phyloP scores from a whole-genome alignment of 495 filamentous ascomycete genomes.

The Sabuloglossum arenarium region DNA sequence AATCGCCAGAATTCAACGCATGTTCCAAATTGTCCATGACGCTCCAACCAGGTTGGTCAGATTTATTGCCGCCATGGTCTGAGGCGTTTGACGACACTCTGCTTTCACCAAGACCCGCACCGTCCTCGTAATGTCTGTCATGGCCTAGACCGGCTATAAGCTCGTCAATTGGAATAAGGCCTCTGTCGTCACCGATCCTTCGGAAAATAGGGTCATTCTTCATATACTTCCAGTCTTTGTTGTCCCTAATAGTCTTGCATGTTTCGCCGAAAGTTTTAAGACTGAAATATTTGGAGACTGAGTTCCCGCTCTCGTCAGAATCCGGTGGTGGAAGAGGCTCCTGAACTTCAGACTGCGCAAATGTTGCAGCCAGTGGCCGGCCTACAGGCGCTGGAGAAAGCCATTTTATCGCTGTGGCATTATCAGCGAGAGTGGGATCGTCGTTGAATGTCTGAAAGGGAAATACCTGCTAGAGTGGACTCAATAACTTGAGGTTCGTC shows the following conservation, averaged over 20 bases:
- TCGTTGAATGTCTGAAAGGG: not conserved
- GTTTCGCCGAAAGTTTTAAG: constrained; percentile 25
- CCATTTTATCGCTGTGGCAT: not conserved
- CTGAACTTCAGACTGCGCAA: constrained; percentile 11
- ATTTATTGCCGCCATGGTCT: not conserved
- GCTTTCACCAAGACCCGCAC: not conserved
- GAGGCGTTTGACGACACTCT: not conserved
- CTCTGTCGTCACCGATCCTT: constrained; percentile 14
- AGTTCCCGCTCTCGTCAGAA: constrained; percentile 23
- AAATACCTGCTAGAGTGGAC: not conserved
- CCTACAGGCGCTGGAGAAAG: not conserved
- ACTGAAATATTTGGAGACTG: constrained; percentile 25
- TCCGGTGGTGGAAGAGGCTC: constrained; percentile 23
- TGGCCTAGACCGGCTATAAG: not conserved
- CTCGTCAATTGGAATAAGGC: constrained; percentile 8
- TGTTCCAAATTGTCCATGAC: not conserved
- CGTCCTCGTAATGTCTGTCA: not conserved
- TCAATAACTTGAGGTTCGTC: not conserved
- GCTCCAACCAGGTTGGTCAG: not conserved
- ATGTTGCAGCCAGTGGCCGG: not conserved
- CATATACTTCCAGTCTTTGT: constrained; percentile 21
- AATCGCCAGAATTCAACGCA: not conserved
- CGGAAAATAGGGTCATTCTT: constrained; percentile 27
- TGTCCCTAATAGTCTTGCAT: constrained; percentile 19
- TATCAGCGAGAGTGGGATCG: not conserved